phyloP scores from a whole-genome alignment of 305 asterid genomes.

The Solanum hybrid region DNA sequence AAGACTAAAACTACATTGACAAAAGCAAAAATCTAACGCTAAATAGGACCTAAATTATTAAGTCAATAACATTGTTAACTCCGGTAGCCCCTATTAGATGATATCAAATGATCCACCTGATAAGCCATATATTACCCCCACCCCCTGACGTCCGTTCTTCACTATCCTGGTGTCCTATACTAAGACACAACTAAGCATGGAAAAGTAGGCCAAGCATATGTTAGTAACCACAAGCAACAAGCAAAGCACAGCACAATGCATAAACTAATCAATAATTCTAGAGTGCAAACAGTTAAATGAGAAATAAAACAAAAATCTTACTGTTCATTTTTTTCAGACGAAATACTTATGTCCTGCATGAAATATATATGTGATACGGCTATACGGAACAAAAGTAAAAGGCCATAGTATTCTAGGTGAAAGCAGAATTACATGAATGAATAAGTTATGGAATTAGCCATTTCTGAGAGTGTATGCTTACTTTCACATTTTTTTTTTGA shows the following conservation, averaged over 20 bases:
- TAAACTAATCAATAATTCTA: background rate
- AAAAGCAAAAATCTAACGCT: background rate
- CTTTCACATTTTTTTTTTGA: background rate
- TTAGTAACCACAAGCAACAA: background rate
- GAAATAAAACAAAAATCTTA: background rate
- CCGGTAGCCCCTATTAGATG: background rate
- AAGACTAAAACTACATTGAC: background rate
- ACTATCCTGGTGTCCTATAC: background rate
- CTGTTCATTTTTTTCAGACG: background rate
- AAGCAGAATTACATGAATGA: background rate
- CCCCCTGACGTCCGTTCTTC: background rate
- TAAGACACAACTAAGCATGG: background rate
- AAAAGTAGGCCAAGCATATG: background rate
- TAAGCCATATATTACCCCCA: background rate
- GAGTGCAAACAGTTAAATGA: background rate
- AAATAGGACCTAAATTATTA: background rate
- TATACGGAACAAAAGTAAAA: background rate
- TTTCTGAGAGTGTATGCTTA: background rate
- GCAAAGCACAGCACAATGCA: background rate
- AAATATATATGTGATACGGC: background rate
- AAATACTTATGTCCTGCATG: background rate
- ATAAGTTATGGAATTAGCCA: background rate
- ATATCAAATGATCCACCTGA: background rate
- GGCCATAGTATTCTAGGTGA: background rate
- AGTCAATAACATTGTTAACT: background rate